Evolutionary conservation across 2,329 filamentous ascomycete species (phyloP).

Genomic region (Aureobasidium sp.): DNA sequence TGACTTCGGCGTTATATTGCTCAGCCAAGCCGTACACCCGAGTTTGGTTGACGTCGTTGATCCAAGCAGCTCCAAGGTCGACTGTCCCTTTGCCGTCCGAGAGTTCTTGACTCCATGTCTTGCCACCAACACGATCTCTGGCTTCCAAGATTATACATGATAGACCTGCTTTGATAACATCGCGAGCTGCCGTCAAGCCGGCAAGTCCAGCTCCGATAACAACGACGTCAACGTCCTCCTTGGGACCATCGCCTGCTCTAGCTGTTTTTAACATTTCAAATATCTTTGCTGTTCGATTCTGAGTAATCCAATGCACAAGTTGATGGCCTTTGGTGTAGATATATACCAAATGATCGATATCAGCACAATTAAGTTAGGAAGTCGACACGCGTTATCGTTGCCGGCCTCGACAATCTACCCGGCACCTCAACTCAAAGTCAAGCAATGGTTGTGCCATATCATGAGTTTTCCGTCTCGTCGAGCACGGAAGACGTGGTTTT

Average conservation of each 20-base stretch:
- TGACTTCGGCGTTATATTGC: slow-evolving; percentile 37
- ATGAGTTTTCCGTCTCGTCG: neutral
- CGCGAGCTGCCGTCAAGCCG: slow-evolving; percentile 27
- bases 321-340: neutral
- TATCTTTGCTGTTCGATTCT: neutral
- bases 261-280: neutral
- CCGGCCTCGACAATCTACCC: neutral
- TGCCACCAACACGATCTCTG: slow-evolving; percentile 34
- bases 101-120: slow-evolving; percentile 39
- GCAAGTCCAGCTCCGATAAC: slow-evolving; percentile 30
- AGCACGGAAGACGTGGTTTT: neutral
- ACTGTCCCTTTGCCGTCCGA: slow-evolving; percentile 32
- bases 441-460: neutral
- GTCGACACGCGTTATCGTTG: neutral
- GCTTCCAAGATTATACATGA: slow-evolving; percentile 29
- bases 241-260: too few species aligned
- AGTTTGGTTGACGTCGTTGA: slow-evolving; percentile 50
- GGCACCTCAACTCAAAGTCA: neutral
- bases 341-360: neutral
- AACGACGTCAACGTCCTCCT: slow-evolving; percentile 23
- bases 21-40: slow-evolving; percentile 38
- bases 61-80: slow-evolving; percentile 54
- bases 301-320: neutral
- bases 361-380: neutral
- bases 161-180: slow-evolving; percentile 25